A percentile compares a stretch with the other conserved stretches of the same genome.
phyloP scores from a whole-genome alignment of 306 rosid genomes.

The Quercus alba region DNA sequence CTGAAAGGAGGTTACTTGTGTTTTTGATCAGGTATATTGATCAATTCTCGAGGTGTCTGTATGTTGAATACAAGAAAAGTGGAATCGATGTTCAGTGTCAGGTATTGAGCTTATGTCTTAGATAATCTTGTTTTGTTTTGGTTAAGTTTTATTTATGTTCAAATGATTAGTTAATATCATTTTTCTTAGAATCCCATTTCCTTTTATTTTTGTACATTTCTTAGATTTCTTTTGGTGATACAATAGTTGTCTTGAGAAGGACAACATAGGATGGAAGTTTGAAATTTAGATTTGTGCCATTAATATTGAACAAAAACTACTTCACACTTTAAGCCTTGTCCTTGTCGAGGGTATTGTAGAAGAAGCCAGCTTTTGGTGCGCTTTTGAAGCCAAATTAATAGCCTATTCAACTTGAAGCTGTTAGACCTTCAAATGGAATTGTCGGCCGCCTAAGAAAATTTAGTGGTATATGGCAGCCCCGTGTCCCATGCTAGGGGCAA shows the following conservation, averaged over 20 bases:
- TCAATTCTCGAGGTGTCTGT: conserved; percentile 87
- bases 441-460: background rate
- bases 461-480: background rate
- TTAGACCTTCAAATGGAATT: background rate
- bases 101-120: conserved; percentile 48
- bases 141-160: background rate
- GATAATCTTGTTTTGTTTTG: background rate
- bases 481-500: background rate
- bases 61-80: conserved; percentile 91
- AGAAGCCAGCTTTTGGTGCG: background rate
- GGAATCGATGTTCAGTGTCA: conserved; percentile 99
- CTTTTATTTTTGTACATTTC: background rate
- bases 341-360: background rate
- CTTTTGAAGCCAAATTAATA: background rate
- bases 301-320: too few relatives aligned
- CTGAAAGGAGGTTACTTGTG: conserved; percentile 2
- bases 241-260: too few relatives aligned
- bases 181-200: background rate
- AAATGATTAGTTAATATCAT: background rate
- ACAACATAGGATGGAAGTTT: background rate
- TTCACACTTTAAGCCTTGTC: background rate
- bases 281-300: background rate
- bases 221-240: background rate
- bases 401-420: background rate
- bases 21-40: conserved; percentile 69